These are phyloP conservation scores for Fusarium buxicola DNA, from an alignment of 2,329 filamentous ascomycete genomes.

Conservation along the genomic window DNA sequence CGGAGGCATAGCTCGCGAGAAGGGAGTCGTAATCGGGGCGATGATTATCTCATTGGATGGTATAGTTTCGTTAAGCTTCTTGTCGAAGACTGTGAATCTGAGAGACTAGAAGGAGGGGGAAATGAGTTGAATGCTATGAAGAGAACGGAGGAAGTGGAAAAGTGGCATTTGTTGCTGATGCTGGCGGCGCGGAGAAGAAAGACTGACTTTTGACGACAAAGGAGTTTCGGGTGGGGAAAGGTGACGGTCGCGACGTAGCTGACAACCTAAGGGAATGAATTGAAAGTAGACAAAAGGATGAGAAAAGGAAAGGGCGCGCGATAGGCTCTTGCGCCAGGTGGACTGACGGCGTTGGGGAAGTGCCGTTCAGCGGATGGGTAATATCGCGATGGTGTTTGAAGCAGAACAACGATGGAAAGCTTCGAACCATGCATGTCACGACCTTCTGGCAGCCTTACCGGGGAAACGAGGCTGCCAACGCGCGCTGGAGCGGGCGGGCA, in stretches of 20 bases:
- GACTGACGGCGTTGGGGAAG: slow-evolving; percentile 19
- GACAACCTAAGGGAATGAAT: slow-evolving; percentile 38
- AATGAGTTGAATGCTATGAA: slow-evolving; percentile 34
- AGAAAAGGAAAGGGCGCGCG: slow-evolving; percentile 7
- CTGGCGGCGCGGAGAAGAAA: slow-evolving; percentile 38
- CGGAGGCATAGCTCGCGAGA: slow-evolving; percentile 61
- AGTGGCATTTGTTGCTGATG: slow-evolving; percentile 28
- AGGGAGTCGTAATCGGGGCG: slow-evolving; percentile 21
- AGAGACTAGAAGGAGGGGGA: slow-evolving; percentile 23
- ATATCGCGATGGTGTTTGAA: slow-evolving; percentile 42
- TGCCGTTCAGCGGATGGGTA: slow-evolving; percentile 22
- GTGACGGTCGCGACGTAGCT: slow-evolving; percentile 29
- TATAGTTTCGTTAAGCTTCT: slow-evolving; percentile 18
- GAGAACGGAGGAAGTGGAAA: slow-evolving; percentile 13
- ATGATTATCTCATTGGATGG: slow-evolving; percentile 52
- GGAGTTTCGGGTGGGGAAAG: slow-evolving; percentile 37
- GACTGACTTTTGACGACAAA: slow-evolving; percentile 45
- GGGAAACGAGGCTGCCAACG: slow-evolving; percentile 44
- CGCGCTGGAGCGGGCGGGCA: slow-evolving; percentile 22
- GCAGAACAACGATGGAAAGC: slow-evolving; percentile 35
- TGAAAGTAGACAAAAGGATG: slow-evolving; percentile 29
- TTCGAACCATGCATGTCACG: slow-evolving; percentile 38
- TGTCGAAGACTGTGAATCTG: slow-evolving; percentile 6
- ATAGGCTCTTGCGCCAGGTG: slow-evolving; percentile 8
- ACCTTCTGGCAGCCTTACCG: slow-evolving; percentile 44